Evolutionary conservation across 176 grass and related monocot genomes (phyloP), one percentile per base, ranked within the genome.

Genomic region (Secale cereale): DNA sequence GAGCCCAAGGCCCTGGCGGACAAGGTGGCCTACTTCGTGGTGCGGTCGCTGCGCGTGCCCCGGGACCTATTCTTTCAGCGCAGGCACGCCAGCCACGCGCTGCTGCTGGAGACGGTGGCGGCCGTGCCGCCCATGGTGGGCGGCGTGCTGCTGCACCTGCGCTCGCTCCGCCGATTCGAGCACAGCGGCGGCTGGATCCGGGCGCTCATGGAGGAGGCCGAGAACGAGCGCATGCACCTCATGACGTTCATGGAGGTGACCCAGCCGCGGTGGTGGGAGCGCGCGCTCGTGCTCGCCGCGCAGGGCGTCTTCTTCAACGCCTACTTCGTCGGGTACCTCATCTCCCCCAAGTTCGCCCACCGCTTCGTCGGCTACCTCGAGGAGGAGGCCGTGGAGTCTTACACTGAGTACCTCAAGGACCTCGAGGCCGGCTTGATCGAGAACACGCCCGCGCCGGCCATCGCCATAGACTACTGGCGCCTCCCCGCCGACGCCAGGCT

Each of bases 381-480:
- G 52, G 52, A 56, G 52, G 52, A 94, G 84, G 92, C 94, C 90
- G 92, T 92, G 61, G 92, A 97, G 79, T 92, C 92, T 69, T 64
- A 92, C 35, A 82, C 73, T 13, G 95, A 92, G 3, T 97, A 97
- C 81, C 90, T 97, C 74, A 88, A 75, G 52, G 95, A 97, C 74
- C 88, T 97, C 2, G 90, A 94, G 20, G 92, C 88, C 5, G 95
- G 95, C 22, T 22, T 56, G 52, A 56, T 56, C 19, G 52, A 56
- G 52, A 56, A 56, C 52, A 56, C 52, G 52, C 52, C 52, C 2
- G 52, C 52, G 0, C 52, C 52, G 52, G 52, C 52, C 70, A 92
- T 94, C n/a, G 94, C 94, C 76, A 92, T 97, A 74, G 94, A 94
- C 81, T 97, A 97, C 86, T 94, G 91, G 91, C 87, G 92, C 59